Percentiles rank a stretch among this genome's conserved stretches.
Conservation (phyloP, 2,329 filamentous ascomycete genomes). For the Verticillium dahliae region DNA sequence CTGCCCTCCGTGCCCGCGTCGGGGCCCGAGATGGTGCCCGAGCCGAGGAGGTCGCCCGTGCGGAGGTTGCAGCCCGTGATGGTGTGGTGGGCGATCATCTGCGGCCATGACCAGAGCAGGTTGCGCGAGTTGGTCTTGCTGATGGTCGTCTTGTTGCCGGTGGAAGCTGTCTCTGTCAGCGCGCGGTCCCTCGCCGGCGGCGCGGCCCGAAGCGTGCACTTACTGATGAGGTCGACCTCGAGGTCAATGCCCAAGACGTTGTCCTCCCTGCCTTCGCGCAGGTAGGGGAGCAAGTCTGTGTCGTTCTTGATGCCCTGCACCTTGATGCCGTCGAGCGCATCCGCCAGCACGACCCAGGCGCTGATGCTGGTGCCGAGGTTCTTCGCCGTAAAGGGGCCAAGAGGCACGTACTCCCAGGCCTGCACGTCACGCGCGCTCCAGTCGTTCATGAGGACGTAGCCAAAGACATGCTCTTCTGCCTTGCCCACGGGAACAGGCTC, state of each 20-base stretch:
- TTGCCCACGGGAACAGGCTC: slow-evolving; percentile 56
- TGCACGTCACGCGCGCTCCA: slow-evolving; percentile 60
- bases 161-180: slow-evolving; percentile 18
- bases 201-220: slow-evolving; percentile 10
- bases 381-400: slow-evolving; percentile 59
- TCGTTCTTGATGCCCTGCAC: slow-evolving; percentile 22
- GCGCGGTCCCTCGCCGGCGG: rapidly evolving
- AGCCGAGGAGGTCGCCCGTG: slow-evolving; percentile 69
- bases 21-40: slow-evolving; percentile 67
- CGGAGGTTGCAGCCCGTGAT: slow-evolving; percentile 70
- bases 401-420: slow-evolving; percentile 52
- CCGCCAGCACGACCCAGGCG: slow-evolving; percentile 56
- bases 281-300: slow-evolving; percentile 27
- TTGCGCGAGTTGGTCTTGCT: slow-evolving; percentile 24
- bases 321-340: slow-evolving; percentile 38
- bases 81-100: slow-evolving; percentile 79
- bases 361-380: slow-evolving; percentile 54
- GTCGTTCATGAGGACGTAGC: slow-evolving; percentile 58
- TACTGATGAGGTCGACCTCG: slow-evolving; percentile 31
- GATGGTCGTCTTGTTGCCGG: slow-evolving; percentile 20
- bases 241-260: slow-evolving; percentile 29
- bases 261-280: slow-evolving; percentile 35
- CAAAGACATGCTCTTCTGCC: slow-evolving; percentile 69
- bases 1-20: slow-evolving; percentile 59
- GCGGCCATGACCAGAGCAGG: slow-evolving; percentile 73